Evolutionary conservation across 257 asterid genomes (phyloP).

Genomic region (Ligustrum vulgare): DNA sequence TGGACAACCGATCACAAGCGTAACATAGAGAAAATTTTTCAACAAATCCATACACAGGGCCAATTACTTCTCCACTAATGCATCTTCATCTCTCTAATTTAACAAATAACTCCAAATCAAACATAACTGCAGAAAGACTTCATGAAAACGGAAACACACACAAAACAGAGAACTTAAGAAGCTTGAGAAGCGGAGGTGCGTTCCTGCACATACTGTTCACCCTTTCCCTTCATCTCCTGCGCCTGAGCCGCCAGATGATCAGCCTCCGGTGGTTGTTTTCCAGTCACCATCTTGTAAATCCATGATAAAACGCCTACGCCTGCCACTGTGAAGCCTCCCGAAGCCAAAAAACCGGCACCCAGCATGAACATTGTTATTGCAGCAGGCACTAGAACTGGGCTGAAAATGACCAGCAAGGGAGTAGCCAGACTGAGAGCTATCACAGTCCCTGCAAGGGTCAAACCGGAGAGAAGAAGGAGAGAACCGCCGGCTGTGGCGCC

Average conservation of each 20-base stretch:
- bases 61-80: neutral
- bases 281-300: conserved; percentile 64
- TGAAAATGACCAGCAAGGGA: conserved; percentile 73
- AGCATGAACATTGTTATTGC: conserved; percentile 41
- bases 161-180: neutral
- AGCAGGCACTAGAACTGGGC: conserved; percentile 85
- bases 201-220: conserved; percentile 41
- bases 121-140: neutral
- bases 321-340: conserved; percentile 80
- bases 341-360: conserved; percentile 56
- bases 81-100: neutral
- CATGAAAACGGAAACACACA: neutral
- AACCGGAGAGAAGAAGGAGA: conserved; percentile 59
- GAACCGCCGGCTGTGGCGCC: conserved; percentile 77
- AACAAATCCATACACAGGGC: neutral
- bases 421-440: conserved; percentile 67
- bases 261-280: conserved; percentile 60
- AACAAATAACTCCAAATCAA: neutral
- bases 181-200: neutral
- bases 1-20: too few species aligned
- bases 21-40: neutral
- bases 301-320: conserved; percentile 66
- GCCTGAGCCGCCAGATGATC: conserved; percentile 57
- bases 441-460: conserved; percentile 62
- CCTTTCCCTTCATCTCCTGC: conserved; percentile 65